Evolutionary conservation across 495 filamentous ascomycete species (phyloP).

Genomic region (Hyaloscypha bicolor): DNA sequence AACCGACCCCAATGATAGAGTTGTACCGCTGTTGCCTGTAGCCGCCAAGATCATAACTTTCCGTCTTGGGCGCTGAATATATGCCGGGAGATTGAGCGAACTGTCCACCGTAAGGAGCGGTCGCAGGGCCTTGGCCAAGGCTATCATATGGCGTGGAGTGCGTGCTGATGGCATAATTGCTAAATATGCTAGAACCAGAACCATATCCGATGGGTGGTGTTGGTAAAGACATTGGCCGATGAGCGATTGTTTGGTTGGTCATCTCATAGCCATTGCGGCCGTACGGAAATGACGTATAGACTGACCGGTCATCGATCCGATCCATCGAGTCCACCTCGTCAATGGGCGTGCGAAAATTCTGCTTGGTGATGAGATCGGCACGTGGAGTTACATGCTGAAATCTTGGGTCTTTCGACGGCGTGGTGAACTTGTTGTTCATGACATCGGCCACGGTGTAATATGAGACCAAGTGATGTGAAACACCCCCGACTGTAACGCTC

Average conservation of each 20-base stretch:
- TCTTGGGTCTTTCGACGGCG: conserved; percentile 59
- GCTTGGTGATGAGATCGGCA: conserved; percentile 59
- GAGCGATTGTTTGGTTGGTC: conserved; percentile 30
- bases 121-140: conserved; percentile 5
- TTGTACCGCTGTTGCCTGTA: conserved; percentile 26
- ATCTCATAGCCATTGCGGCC: conserved; percentile 29
- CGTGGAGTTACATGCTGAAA: conserved; percentile 60
- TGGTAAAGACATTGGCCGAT: conserved; percentile 29
- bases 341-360: conserved; percentile 71
- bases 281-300: conserved; percentile 22
- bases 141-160: conserved; percentile 16
- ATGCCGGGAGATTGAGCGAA: conserved; percentile 21
- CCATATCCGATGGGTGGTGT: conserved; percentile 27
- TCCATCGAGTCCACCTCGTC: conserved; percentile 53
- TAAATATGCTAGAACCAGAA: conserved; percentile 15
- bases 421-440: conserved; percentile 58
- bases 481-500: conserved; percentile 67
- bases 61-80: conserved; percentile 25
- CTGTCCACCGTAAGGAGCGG: conserved; percentile 14
- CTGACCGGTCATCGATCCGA: conserved; percentile 43
- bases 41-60: conserved; percentile 25
- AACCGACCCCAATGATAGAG: conserved; percentile 22
- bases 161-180: conserved; percentile 19
- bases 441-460: conserved; percentile 86
- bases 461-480: conserved; percentile 81